These are phyloP conservation scores for peach (Prunus persica) DNA, from an alignment of 306 rosid genomes.

Conservation along the genomic window DNA sequence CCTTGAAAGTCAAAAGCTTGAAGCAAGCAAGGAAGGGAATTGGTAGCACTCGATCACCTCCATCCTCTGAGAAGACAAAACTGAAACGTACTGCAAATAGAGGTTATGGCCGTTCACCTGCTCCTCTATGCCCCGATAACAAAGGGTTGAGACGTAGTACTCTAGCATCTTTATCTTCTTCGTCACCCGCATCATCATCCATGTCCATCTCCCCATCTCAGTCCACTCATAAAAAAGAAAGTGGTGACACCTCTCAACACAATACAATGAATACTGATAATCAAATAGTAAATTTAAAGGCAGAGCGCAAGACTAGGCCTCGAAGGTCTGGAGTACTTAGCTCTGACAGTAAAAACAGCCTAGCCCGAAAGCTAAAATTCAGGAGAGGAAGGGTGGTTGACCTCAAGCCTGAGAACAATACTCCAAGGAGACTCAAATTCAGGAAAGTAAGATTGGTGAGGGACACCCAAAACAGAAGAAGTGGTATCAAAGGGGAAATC, in stretches of 20 bases:
- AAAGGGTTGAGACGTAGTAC: conserved; percentile 31
- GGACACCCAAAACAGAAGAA: conserved; percentile 35
- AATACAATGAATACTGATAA: conserved; percentile 4
- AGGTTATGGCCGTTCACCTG: conserved; percentile 10
- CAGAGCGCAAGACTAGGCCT: conserved; percentile 35
- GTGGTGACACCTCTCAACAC: conserved; percentile 26
- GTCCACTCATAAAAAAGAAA: conserved; percentile 30
- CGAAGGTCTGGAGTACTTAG: conserved; percentile 29
- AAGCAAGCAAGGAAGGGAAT: conserved; percentile 30
- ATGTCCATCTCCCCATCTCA: conserved; percentile 19
- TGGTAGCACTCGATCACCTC: conserved; percentile 18
- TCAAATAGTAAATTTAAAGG: conserved; percentile 21
- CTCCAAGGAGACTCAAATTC: conserved; percentile 71
- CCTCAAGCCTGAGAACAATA: conserved; percentile 46
- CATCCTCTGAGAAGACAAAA: conserved; percentile 38
- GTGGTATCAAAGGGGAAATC: conserved; percentile 21
- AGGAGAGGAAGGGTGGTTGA: conserved; percentile 67
- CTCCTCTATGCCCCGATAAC: conserved; percentile 17
- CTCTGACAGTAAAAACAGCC: conserved; percentile 31
- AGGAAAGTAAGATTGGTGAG: conserved; percentile 38
- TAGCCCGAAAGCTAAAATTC: conserved; percentile 49
- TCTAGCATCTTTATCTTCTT: conserved; percentile 26
- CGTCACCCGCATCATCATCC: conserved; percentile 20
- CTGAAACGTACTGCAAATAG: conserved; percentile 31
- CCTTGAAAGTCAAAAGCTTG: conserved; percentile 29